These are phyloP conservation scores for Cordia subcordata DNA, from an alignment of 257 asterid genomes.

Conservation along the genomic window DNA sequence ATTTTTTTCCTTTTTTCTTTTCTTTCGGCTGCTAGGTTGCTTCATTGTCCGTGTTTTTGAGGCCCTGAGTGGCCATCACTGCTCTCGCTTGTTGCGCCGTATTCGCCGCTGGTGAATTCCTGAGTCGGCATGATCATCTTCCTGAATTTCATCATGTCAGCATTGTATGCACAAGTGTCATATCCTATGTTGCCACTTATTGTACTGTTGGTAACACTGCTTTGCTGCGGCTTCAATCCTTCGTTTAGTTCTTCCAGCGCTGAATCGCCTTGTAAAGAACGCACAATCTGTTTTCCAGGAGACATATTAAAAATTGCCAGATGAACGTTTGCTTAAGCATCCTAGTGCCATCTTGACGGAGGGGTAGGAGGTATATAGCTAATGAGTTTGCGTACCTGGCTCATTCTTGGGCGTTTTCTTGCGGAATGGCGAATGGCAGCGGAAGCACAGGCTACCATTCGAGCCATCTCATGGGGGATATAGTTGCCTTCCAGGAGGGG, in stretches of 20 bases:
- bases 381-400: slow-evolving; percentile 43
- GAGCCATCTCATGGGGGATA: slow-evolving; percentile 46
- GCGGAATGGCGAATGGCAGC: slow-evolving; percentile 89
- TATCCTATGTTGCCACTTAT: slow-evolving; percentile 19
- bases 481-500: slow-evolving; percentile 57
- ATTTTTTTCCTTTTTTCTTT: background rate
- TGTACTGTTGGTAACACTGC: background rate
- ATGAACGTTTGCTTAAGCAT: too few species aligned
- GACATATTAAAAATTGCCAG: too few species aligned
- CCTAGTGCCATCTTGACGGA: too few species aligned
- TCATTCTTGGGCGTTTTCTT: slow-evolving; percentile 87
- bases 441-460: slow-evolving; percentile 65
- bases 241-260: slow-evolving; percentile 68
- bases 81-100: slow-evolving; percentile 56
- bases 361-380: too few species aligned
- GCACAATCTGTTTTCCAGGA: slow-evolving; percentile 79
- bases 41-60: slow-evolving; percentile 13
- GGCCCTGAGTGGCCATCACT: slow-evolving; percentile 22
- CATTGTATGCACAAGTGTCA: slow-evolving; percentile 73
- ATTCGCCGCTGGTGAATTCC: slow-evolving; percentile 54
- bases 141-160: slow-evolving; percentile 79
- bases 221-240: slow-evolving; percentile 37
- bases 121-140: slow-evolving; percentile 57
- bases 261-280: slow-evolving; percentile 71
- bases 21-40: background rate